phyloP scores from a whole-genome alignment of 257 asterid genomes.

The Oldenlandia corymbosa region DNA sequence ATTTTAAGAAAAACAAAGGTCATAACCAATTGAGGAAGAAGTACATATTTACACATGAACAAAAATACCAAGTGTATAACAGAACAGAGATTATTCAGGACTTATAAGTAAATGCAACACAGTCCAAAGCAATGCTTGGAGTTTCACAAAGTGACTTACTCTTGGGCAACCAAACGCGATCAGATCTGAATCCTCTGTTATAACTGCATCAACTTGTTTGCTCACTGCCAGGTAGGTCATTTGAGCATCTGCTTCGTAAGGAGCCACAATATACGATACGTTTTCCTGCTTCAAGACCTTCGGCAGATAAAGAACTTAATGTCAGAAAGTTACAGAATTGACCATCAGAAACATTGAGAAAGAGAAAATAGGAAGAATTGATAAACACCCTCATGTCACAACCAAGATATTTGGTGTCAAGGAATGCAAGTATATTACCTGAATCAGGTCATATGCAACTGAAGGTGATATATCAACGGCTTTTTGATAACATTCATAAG shows the following conservation, averaged over 20 bases:
- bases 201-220: conserved; percentile 85
- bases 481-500: conserved; percentile 92
- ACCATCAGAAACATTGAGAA: not conserved
- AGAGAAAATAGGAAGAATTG: conserved; percentile 8
- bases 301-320: conserved; percentile 15
- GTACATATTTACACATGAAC: not conserved
- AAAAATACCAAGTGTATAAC: not conserved
- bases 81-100: conserved; percentile 1
- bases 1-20: conserved; percentile 8
- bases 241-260: conserved; percentile 98
- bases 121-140: not conserved
- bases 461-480: conserved; percentile 98
- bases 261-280: conserved; percentile 79
- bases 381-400: not conserved
- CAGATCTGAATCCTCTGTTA: conserved; percentile 94
- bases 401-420: not conserved
- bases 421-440: conserved; percentile 38
- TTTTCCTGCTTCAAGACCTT: conserved; percentile 76
- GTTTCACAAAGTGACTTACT: conserved; percentile 40
- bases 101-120: not conserved
- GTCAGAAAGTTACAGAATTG: not conserved
- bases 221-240: conserved; percentile 81
- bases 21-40: not conserved
- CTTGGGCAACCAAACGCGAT: conserved; percentile 96
- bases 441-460: conserved; percentile 83